Conservation (phyloP, 148 eudicot species). For the Beta vulgaris region DNA sequence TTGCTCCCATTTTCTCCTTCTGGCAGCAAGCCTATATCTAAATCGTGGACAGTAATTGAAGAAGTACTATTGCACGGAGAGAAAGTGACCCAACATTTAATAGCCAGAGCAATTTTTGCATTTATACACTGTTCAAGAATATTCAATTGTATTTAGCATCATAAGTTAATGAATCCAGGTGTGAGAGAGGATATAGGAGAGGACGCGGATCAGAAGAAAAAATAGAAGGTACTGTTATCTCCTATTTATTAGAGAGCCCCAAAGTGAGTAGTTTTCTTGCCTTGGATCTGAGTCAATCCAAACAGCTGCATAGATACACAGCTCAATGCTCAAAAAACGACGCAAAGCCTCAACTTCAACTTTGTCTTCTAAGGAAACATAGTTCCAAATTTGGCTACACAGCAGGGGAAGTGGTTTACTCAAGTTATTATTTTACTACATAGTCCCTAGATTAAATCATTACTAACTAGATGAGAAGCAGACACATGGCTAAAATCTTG, state of each 20-base stretch:
- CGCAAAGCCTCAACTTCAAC: neutral
- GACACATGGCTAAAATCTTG: neutral
- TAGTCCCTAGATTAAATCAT: too few species aligned
- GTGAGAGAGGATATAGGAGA: neutral
- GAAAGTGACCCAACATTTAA: neutral
- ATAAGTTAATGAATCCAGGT: neutral
- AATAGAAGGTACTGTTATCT: neutral
- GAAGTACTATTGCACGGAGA: neutral
- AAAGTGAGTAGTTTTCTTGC: neutral
- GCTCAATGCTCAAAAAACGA: neutral
- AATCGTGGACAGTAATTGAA: neutral
- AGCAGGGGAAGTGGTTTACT: neutral
- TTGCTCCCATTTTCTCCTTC: neutral
- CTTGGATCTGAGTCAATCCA: neutral
- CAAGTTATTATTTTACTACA: neutral
- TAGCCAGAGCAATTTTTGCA: neutral
- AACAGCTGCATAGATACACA: neutral
- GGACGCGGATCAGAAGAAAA: neutral
- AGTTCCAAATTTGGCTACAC: neutral
- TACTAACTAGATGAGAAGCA: neutral
- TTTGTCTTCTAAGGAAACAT: neutral
- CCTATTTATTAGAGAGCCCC: neutral
- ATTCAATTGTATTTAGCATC: neutral
- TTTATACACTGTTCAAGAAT: neutral
- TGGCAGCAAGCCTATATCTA: neutral